phyloP scores from a whole-genome alignment of 2,329 filamentous ascomycete species.

The Fusarium subtropicale region DNA sequence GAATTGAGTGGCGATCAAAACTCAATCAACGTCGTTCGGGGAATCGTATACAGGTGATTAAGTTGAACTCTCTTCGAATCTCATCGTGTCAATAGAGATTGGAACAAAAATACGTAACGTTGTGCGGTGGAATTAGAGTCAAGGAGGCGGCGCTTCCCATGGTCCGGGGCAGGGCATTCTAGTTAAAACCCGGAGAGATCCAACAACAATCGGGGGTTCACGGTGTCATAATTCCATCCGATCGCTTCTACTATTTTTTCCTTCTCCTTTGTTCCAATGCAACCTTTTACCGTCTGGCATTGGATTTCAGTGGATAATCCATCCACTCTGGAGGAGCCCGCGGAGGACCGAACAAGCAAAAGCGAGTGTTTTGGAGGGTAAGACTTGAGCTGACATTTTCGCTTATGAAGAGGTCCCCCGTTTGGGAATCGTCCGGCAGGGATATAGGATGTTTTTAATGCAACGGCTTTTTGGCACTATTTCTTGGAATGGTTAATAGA shows the following conservation, averaged over 20 bases:
- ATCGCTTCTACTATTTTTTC: neutral
- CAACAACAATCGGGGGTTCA: neutral
- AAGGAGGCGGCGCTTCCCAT: neutral
- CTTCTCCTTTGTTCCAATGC: neutral
- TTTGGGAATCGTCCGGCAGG: conserved; percentile 1
- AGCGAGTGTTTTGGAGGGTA: neutral
- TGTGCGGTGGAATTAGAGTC: neutral
- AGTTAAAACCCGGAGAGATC: neutral
- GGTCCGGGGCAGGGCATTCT: neutral
- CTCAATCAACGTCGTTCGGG: neutral
- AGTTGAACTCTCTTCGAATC: neutral
- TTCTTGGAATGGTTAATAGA: neutral
- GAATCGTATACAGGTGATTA: neutral
- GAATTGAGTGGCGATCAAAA: neutral
- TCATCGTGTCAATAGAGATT: neutral
- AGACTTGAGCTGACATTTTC: conserved; percentile 13
- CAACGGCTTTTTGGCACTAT: neutral
- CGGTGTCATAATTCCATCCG: conserved; percentile 10
- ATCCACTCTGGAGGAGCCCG: conserved; percentile 17
- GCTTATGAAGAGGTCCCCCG: conserved; percentile 16
- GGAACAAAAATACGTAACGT: neutral
- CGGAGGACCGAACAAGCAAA: conserved; percentile 21
- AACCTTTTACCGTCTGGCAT: neutral
- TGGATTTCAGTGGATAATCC: neutral
- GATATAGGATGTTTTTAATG: neutral